Conservation (phyloP, 106 monocot genomes). For the Platanthera guangdongensis region DNA sequence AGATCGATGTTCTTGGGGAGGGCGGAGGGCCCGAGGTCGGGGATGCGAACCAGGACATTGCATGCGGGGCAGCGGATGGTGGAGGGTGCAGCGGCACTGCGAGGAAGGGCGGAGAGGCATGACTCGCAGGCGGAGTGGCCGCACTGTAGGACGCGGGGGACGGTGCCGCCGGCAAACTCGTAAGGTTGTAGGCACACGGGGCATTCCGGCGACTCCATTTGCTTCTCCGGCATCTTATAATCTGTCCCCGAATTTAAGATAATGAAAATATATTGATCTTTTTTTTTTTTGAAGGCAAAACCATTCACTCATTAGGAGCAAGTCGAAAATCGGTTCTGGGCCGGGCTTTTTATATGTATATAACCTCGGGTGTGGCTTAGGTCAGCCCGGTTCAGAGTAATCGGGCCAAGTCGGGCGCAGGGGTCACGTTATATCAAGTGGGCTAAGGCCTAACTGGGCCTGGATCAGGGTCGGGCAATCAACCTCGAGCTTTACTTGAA, state of each 20-base stretch:
- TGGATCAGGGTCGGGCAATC: too few relatives aligned
- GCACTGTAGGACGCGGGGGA: slow-evolving; percentile 88
- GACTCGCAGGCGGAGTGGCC: slow-evolving; percentile 74
- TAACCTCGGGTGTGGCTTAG: too few relatives aligned
- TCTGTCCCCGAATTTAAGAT: too few relatives aligned
- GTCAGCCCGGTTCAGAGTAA: too few relatives aligned
- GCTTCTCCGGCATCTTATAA: background rate
- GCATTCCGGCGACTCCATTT: slow-evolving; percentile 58
- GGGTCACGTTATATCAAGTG: too few relatives aligned
- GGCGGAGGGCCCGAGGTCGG: slow-evolving; percentile 33
- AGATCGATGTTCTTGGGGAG: slow-evolving; percentile 90
- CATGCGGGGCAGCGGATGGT: slow-evolving; percentile 76
- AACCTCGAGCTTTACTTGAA: too few relatives aligned
- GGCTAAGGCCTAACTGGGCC: too few relatives aligned
- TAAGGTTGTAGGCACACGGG: slow-evolving; percentile 69
- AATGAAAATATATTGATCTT: background rate
- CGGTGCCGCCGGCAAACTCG: slow-evolving; percentile 17
- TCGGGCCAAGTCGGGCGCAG: too few relatives aligned
- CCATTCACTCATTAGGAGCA: too few relatives aligned
- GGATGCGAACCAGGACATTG: slow-evolving; percentile 51
- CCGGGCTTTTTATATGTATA: too few relatives aligned
- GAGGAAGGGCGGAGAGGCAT: slow-evolving; percentile 49
- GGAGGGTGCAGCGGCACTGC: slow-evolving; percentile 16
- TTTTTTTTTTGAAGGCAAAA: background rate
- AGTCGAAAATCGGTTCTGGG: too few relatives aligned